Base-by-base conservation (phyloP, 345 rosid species). In the Aquilaria sinensis region DNA sequence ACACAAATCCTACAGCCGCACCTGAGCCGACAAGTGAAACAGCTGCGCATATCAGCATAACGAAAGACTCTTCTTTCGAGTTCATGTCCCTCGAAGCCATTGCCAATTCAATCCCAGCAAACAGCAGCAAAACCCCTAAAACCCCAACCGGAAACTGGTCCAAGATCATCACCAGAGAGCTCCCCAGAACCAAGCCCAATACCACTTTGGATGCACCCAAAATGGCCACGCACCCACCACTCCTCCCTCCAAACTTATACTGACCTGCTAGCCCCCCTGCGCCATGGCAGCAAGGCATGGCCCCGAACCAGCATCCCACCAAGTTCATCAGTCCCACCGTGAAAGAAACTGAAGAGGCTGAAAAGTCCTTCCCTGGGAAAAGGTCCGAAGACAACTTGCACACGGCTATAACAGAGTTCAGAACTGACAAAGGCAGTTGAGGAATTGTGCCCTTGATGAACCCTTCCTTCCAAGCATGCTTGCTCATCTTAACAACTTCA, bases 251-350 rank as follows among this genome's bases (percentile, higher is more conserved):
- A 66, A 88, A 92, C 80, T 85, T 92, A 71, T 83, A 89, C 78
- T 92, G 89, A 60, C 95, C 96, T 0, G 98, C 98, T 33, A 88
- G 70, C 32, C 98, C 96, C 0, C 96, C 90, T 0, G 98, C 96
- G 14, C 92, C 98, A 37, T 91, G 97, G 74, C 90, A 91, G 60
- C 92, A 83, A 5, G 97, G 97, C 92, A 92, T 83, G 53, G 87
- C 94, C 9, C 92, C 94, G 48, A 92, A 88, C 98, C 96, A 92
- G 59, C 96, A 86, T 13, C 94, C 90, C 12, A 82, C 87, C 60
- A 92, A 34, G 74, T 92, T 92, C 98, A 86, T 85, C 62, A 88
- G 4, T 55, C 98, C 94, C 0, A 92, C 92, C 0, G 90, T 86
- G 56, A 79, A 70, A 0, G 94, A 85, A 51, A 92, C 81, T 1